Percentiles rank a stretch among this genome's conserved stretches.
These are phyloP conservation scores for Parietichytrium sp. DNA, from an alignment of 108 stramenopile genomes.

Conservation along the genomic window DNA sequence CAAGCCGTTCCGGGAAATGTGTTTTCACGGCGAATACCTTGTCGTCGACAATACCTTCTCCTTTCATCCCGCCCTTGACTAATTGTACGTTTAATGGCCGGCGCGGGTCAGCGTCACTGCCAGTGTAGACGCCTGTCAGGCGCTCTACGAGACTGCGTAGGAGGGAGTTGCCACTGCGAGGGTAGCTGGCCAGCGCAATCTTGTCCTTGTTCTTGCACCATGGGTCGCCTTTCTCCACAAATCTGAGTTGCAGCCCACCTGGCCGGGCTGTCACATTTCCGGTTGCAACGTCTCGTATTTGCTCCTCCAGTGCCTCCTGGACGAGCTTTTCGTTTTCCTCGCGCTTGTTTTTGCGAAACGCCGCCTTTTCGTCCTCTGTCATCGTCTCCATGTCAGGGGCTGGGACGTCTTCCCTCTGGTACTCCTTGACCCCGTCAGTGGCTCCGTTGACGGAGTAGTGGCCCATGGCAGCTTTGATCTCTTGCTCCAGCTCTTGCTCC, in stretches of 20 bases:
- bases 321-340: background rate
- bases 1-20: constrained; percentile 89
- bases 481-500: too few species aligned
- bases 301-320: background rate
- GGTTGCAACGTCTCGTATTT: background rate
- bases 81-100: constrained; percentile 63
- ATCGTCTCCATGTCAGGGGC: too few species aligned
- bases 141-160: constrained; percentile 75
- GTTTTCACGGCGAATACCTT: constrained; percentile 85
- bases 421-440: too few species aligned
- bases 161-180: constrained; percentile 81
- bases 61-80: constrained; percentile 65
- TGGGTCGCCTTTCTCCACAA: background rate
- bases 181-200: constrained; percentile 74
- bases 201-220: background rate
- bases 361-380: too few species aligned
- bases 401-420: too few species aligned
- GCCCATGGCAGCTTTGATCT: too few species aligned
- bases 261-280: background rate
- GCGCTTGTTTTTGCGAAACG: too few species aligned
- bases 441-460: too few species aligned
- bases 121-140: constrained; percentile 76
- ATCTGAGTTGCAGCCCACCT: background rate
- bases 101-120: constrained; percentile 80
- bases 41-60: constrained; percentile 77